These are phyloP conservation scores for Colletotrichum magnum DNA, from an alignment of 2,329 filamentous ascomycete genomes.

Conservation along the genomic window DNA sequence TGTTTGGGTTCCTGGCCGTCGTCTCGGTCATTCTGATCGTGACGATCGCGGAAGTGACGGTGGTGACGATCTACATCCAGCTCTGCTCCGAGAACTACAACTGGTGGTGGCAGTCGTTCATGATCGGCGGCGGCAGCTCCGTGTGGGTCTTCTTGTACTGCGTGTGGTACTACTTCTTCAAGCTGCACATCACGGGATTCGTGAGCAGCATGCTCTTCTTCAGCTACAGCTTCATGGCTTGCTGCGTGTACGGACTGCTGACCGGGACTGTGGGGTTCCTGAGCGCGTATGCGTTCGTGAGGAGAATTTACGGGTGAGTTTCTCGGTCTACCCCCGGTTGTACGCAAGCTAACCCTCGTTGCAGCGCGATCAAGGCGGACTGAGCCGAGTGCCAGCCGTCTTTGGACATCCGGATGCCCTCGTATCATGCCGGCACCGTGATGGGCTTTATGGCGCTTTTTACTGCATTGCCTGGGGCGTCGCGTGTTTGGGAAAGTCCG, in stretches of 20 bases:
- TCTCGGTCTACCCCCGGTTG: background rate
- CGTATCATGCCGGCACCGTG: constrained; percentile 13
- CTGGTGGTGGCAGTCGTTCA: constrained; percentile 94
- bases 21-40: constrained; percentile 80
- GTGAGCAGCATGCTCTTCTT: constrained; percentile 88
- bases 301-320: constrained; percentile 83
- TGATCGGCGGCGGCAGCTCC: constrained; percentile 81
- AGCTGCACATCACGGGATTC: constrained; percentile 85
- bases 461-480: constrained; percentile 34
- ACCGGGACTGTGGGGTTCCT: constrained; percentile 89
- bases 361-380: constrained; percentile 67
- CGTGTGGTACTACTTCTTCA: constrained; percentile 86
- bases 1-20: constrained; percentile 87
- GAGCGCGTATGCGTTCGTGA: constrained; percentile 86
- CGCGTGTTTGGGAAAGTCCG: constrained; percentile 20
- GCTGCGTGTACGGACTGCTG: constrained; percentile 83
- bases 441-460: constrained; percentile 18
- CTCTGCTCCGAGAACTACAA: constrained; percentile 89
- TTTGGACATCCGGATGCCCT: constrained; percentile 11
- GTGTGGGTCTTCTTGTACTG: constrained; percentile 89
- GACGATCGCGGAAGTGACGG: constrained; percentile 85
- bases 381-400: constrained; percentile 44
- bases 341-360: constrained; percentile 24
- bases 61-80: constrained; percentile 86
- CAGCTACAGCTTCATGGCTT: constrained; percentile 86